Evolutionary conservation across 2,329 filamentous ascomycete species (phyloP), one percentile per base, ranked within the genome.

Genomic region (Nannizzia gypsea): DNA sequence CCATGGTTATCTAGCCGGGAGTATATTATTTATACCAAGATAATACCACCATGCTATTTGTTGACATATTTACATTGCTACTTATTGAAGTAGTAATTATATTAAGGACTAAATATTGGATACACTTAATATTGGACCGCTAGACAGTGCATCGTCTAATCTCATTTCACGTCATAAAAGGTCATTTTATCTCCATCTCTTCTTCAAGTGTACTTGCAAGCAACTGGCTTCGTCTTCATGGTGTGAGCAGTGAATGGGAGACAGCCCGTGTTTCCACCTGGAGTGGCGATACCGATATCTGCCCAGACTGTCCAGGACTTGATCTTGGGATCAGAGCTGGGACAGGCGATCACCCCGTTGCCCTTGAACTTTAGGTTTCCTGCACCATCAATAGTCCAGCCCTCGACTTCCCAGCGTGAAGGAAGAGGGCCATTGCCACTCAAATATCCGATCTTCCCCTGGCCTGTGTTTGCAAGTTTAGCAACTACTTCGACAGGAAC

Each of bases 11-110:
- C 48, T 52, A 26, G 9, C 22, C 22, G 48, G 48, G 48, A n/a
- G 48, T 22, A 52, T 52, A 52, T 52, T n/a, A 42, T 42, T 36
- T 50, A 52, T 52, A 52, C 13, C 22, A 52, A 52, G 48, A 52
- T 31, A 52, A 52, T 28, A 31, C 22, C 17, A 52, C 15, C 44
- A 50, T 50, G n/a, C n/a, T n/a, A n/a, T n/a, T n/a, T 36, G 31
- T 3, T 36, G 9, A n/a, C 1, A 3, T 36, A n/a, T 36, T 11
- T 11, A 36, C 31, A 11, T 36, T 36, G 31, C 9, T 36, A 13
- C 31, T 13, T 36, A 13, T 36, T n/a, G n/a, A n/a, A 36, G 9
- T 36, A 36, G 3, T 31, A 31, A 6, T 31, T 13, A 13, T 42
- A 42, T 42, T 42, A 42, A 17, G 4, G n/a, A 42, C 38, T 42